Evolutionary conservation across 2,329 filamentous ascomycete species (phyloP), one percentile per base, ranked within the genome.

Genomic region (Colletotrichum ledebouriae): DNA sequence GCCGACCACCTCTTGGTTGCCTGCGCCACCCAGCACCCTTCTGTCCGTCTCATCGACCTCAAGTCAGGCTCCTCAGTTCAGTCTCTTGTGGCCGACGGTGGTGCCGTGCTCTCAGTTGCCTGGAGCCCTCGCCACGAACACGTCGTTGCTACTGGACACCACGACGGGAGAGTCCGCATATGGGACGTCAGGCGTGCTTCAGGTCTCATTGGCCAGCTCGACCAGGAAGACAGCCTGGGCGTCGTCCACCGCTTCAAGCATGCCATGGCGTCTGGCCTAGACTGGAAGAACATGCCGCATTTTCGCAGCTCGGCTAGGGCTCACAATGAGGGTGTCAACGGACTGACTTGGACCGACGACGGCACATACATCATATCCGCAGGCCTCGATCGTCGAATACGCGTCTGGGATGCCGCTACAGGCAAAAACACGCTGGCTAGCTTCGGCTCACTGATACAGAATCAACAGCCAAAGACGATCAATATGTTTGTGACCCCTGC

Each of bases 141-240:
- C 75, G 83, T 97, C 4, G 86, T 98, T 3, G 93, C 92, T 10
- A 95, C 92, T 58, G 94, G 93, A 0, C 92, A 93, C n/a, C 88
- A 90, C 0, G 94, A 98, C 76, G 94, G 94, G 20, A 91, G 89
- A 10, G 89, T 94, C 2, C 88, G 94, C 22, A 83, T 98, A 41
- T 98, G 95, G 90, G 95, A 98, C 76, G 87, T 98, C 29, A 87
- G 95, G 3, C 89, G 92, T 37, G 92, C 93, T 34, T 91, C 91
- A 20, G 90, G 90, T 6, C 88, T 91, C 20, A 83, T 98, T 37
- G 93, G 90, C 0, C 86, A 92, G 46, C 84, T 98, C 2, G 93
- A 98, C 75, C 89, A 94, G 79, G 93, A 97, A 75, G 94, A 98
- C 75, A 90, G 89, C 3, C 82, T 92, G 3, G 94, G 94, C 1